A percentile compares a stretch with the other conserved stretches of the same genome.
Evolutionary conservation across 768 basidiomycete species (phyloP).

Genomic region (Termitomyces sp.): DNA sequence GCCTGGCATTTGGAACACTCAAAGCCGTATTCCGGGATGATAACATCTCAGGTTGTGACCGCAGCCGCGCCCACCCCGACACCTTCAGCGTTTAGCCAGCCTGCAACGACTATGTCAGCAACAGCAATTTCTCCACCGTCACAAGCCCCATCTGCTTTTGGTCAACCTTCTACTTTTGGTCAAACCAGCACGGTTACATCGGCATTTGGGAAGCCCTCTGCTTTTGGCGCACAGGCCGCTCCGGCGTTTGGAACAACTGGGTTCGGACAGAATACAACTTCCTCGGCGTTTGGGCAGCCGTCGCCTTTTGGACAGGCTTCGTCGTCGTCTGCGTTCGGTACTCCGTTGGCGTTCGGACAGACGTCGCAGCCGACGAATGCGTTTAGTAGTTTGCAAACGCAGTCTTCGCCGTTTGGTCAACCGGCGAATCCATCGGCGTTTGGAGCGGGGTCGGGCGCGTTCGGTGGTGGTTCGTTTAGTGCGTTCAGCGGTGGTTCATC

Average conservation of each 20-base stretch:
- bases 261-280: background rate
- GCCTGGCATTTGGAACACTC: conserved; percentile 67
- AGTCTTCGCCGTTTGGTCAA: conserved; percentile 9
- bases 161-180: conserved; percentile 15
- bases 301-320: conserved; percentile 12
- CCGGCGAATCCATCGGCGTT: conserved; percentile 6
- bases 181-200: conserved; percentile 12
- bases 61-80: conserved; percentile 4
- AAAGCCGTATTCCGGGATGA: conserved; percentile 55
- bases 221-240: conserved; percentile 5
- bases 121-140: background rate
- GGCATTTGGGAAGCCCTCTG: conserved; percentile 25
- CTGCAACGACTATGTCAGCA: conserved; percentile 5
- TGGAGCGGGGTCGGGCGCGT: background rate
- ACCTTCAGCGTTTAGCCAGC: conserved; percentile 15
- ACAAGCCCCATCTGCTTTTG: conserved; percentile 14
- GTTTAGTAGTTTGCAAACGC: conserved; percentile 10
- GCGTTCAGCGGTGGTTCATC: conserved; percentile 17
- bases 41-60: conserved; percentile 15
- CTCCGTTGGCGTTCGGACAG: conserved; percentile 21
- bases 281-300: conserved; percentile 20
- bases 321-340: conserved; percentile 1
- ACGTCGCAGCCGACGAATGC: conserved; percentile 15
- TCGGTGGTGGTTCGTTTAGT: background rate
- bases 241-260: conserved; percentile 20